phyloP scores from a whole-genome alignment of 73 alveolate species.

The Diophrys sp. region DNA sequence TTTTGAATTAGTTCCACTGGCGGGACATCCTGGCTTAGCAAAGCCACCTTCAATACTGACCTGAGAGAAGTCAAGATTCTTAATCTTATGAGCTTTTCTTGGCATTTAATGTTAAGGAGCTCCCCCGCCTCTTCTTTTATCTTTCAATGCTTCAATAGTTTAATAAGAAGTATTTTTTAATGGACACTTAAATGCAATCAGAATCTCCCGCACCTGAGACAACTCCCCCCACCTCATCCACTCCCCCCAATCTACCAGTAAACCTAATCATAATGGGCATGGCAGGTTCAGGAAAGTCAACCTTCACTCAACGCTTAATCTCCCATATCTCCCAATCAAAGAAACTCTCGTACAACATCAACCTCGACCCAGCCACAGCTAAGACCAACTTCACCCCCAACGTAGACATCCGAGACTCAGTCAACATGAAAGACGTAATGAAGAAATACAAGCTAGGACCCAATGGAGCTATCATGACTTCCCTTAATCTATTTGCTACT shows the following conservation, averaged over 20 bases:
- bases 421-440: slow-evolving; percentile 92
- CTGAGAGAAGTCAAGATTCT: no score
- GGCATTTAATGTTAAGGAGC: no score
- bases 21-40: no score
- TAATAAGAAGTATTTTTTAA: no score
- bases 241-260: no score
- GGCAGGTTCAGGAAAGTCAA: slow-evolving; percentile 95
- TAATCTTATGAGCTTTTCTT: no score
- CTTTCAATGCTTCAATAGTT: no score
- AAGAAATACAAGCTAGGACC: slow-evolving; percentile 90
- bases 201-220: no score
- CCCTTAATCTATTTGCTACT: slow-evolving; percentile 89
- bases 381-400: slow-evolving; percentile 84
- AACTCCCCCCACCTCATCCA: neutral
- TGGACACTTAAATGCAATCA: no score
- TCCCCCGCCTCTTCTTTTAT: no score
- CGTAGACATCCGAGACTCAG: slow-evolving; percentile 90
- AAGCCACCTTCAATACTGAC: no score
- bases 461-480: slow-evolving; percentile 96
- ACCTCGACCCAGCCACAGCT: slow-evolving; percentile 96
- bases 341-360: slow-evolving; percentile 78
- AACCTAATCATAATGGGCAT: slow-evolving; percentile 74
- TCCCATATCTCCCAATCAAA: slow-evolving; percentile 51
- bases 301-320: slow-evolving; percentile 72
- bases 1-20: no score